phyloP scores from a whole-genome alignment of 1,284 basidiomycete species.

The Heliocybe sulcata region DNA sequence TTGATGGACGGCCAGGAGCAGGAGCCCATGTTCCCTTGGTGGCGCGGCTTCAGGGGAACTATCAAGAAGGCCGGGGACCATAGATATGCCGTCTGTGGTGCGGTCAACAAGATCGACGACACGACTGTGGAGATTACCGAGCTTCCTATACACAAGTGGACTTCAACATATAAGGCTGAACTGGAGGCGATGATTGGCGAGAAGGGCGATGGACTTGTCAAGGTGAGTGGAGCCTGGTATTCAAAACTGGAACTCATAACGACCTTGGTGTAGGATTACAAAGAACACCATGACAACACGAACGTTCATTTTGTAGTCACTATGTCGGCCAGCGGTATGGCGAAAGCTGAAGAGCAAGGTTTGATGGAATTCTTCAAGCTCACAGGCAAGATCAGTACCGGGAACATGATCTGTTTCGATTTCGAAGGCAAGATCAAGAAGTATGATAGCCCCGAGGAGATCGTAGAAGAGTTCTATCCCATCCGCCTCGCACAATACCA shows the following conservation, averaged over 20 bases:
- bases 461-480: constrained; percentile 92
- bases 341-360: constrained; percentile 87
- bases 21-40: constrained; percentile 92
- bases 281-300: constrained; percentile 92
- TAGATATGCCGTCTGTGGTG: constrained; percentile 84
- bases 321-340: constrained; percentile 76
- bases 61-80: constrained; percentile 79
- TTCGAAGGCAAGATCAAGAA: constrained; percentile 95
- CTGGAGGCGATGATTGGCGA: constrained; percentile 75
- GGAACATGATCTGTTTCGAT: constrained; percentile 99
- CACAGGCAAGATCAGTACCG: constrained; percentile 75
- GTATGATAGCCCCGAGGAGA: constrained; percentile 87
- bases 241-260: constrained; percentile 5
- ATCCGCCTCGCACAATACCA: constrained; percentile 88
- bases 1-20: constrained; percentile 86
- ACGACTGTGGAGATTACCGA: constrained; percentile 94
- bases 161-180: constrained; percentile 86
- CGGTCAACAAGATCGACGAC: constrained; percentile 75
- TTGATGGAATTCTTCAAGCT: constrained; percentile 91
- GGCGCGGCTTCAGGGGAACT: constrained; percentile 89
- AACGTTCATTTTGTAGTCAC: constrained; percentile 89
- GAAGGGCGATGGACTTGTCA: constrained; percentile 65
- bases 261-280: constrained; percentile 66
- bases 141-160: constrained; percentile 95
- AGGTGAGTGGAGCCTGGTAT: constrained; percentile 31